Evolutionary conservation across 805 yeast genomes (phyloP), one percentile per base, ranked within the genome.

Genomic region (Starmera amethionina): DNA sequence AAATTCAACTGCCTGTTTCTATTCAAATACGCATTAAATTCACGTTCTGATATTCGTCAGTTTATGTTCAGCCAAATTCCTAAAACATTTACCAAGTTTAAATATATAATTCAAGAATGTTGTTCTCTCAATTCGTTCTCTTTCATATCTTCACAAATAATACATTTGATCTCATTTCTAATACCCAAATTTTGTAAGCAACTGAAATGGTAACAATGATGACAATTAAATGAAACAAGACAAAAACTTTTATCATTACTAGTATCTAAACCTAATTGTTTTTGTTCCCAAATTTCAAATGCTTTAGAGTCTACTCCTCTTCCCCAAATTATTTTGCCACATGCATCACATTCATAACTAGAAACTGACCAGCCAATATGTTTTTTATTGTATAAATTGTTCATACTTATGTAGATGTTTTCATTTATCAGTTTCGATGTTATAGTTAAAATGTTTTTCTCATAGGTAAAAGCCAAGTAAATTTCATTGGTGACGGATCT

Each of bases 271-370:
- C 62, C 57, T 9, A 60, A 50, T 35, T 56, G 57, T 37, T 44
- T 52, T 25, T 66, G 64, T 50, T 76, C 82, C 89, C 89, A 82
- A 4, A 71, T 64, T 34, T 68, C 66, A 40, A 73, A 72, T 32
- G 72, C 65, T 8, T 61, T 65, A 2, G 74, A 62, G 19, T 68
- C 63, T 3, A 82, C 54, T 2, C 76, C 75, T 2, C 73, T 56
- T 0, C 96, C 96, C 78, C 88, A 80, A 30, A 88, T 62, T 16
- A 64, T 63, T 45, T 77, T 77, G 1, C 86, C 89, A 58, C 97
- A 89, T 0, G 81, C 73, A 30, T 82, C 82, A 57, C 97, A 89
- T 37, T 70, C 75, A 31, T 68, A 64, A 25, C 64, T 63, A 25
- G 60, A 62, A 2, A 71, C 66, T 0, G 79, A 65, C 87, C 94